Base-by-base conservation (phyloP, 306 rosid genomes). In the Crotalaria pallida region DNA sequence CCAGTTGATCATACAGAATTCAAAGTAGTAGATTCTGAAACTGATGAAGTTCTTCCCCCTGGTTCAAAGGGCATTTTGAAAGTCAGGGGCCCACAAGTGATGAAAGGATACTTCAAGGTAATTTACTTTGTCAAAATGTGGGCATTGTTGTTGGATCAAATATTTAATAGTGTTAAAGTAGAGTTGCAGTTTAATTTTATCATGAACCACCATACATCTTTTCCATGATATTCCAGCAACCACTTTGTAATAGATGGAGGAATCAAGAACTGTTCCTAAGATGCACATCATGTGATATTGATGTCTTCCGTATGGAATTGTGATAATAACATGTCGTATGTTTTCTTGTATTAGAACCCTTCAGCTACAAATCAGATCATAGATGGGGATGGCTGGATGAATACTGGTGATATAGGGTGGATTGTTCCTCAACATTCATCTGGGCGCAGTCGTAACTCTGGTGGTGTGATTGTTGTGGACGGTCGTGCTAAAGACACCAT, bases 401-500 rank as follows among this genome's bases (percentile, higher is more conserved):
- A 76, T 80, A 87, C 98, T 26, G 98, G 97, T 38, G 98, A 93
- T 79, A 69, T 93, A 31, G 97, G 98, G 49, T 93, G 94, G 96
- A 90, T 93, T 78, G 94, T 84, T 79, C 92, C 97, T 38, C 80
- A 47, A 58, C 94, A 93, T 81, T 85, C 96, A 60, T 23, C 26
- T 31, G 97, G 98, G 33, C 84, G 97, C 40, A 79, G 95, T 67
- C 88, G 84, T 61, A 79, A 12, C 50, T 87, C 90, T 71, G 90
- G 92, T 29, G 96, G 92, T 74, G 83, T 84, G 22, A 43, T 90
- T 79, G 94, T 93, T 31, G 85, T 93, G 65, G 97, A 93, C 17
- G 98, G 98, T 48, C 97, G 97, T 44, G 96, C 90, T 18, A 93
- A 93, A 81, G 98, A 93, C 75, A 93, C 98, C 2, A 93, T 93